A percentile compares a stretch with the other conserved stretches of the same genome.
These are phyloP conservation scores for Penicillium sp. DNA, from an alignment of 2,329 filamentous ascomycete species.

Conservation along the genomic window DNA sequence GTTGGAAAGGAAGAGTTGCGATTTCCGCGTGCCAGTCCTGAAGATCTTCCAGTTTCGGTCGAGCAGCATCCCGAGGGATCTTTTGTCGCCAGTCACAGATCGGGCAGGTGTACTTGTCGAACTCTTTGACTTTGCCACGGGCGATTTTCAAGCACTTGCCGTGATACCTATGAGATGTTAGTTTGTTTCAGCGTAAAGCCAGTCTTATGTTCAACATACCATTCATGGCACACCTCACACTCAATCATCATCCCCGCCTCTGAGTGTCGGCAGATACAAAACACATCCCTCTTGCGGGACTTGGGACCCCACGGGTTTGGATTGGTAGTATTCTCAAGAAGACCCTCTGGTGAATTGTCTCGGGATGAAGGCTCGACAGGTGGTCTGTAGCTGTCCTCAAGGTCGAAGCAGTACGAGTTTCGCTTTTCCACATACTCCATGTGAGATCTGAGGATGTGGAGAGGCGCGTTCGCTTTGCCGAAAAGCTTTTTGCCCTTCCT, in stretches of 20 bases:
- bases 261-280: conserved; percentile 90
- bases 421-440: conserved; percentile 91
- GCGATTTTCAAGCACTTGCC: conserved; percentile 98
- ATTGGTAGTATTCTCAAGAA: conserved; percentile 48
- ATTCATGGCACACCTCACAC: conserved; percentile 96
- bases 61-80: conserved; percentile 92
- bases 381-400: conserved; percentile 81
- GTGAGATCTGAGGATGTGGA: conserved; percentile 92
- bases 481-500: conserved; percentile 95
- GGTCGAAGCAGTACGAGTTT: conserved; percentile 89
- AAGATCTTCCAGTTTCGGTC: conserved; percentile 91
- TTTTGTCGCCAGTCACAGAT: conserved; percentile 97
- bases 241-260: conserved; percentile 99
- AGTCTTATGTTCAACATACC: conserved; percentile 58
- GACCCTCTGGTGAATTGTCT: conserved; percentile 67
- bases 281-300: conserved; percentile 74
- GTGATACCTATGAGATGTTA: conserved; percentile 71
- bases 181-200: conserved; percentile 3
- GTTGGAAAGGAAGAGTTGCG: conserved; percentile 80
- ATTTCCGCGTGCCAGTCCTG: conserved; percentile 84
- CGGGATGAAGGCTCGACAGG: conserved; percentile 91
- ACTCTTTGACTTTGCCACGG: conserved; percentile 94
- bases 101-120: conserved; percentile 96
- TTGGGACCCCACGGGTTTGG: conserved; percentile 46
- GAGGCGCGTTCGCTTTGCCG: conserved; percentile 93